Conservation (phyloP, 2,329 filamentous ascomycete genomes). For the Lachnum nothofagi region DNA sequence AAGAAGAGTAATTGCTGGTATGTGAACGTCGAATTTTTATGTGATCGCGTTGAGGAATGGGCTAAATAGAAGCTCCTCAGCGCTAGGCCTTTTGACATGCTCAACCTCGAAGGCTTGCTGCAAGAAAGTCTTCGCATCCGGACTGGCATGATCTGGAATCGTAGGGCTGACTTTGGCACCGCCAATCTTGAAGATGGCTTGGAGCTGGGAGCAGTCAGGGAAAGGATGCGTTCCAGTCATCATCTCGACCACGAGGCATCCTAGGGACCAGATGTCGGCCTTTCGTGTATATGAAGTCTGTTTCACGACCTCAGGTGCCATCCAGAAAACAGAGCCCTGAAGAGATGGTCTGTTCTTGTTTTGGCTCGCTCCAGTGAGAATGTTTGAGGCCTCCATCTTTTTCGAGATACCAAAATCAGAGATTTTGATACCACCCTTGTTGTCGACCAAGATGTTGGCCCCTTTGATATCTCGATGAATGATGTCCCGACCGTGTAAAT, state of each 20-base stretch:
- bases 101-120: conserved; percentile 91
- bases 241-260: conserved; percentile 97
- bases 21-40: conserved; percentile 28
- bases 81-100: conserved; percentile 83
- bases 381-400: conserved; percentile 86
- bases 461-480: conserved; percentile 99
- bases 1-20: conserved; percentile 5
- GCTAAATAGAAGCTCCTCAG: conserved; percentile 81
- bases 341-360: conserved; percentile 71
- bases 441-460: conserved; percentile 96
- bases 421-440: conserved; percentile 98
- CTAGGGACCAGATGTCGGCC: conserved; percentile 97
- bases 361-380: conserved; percentile 64
- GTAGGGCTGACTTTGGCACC: conserved; percentile 81
- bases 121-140: conserved; percentile 79
- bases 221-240: conserved; percentile 96
- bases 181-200: conserved; percentile 98
- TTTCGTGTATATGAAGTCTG: conserved; percentile 98
- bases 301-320: conserved; percentile 97
- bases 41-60: conserved; percentile 73
- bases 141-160: conserved; percentile 78
- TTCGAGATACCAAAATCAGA: conserved; percentile 99
- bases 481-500: conserved; percentile 89
- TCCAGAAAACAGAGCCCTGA: conserved; percentile 98
- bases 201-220: conserved; percentile 92